Percentiles rank a stretch among this genome's conserved stretches.
Conservation (phyloP, 345 rosid species). For the Eucalyptus melliodora region DNA sequence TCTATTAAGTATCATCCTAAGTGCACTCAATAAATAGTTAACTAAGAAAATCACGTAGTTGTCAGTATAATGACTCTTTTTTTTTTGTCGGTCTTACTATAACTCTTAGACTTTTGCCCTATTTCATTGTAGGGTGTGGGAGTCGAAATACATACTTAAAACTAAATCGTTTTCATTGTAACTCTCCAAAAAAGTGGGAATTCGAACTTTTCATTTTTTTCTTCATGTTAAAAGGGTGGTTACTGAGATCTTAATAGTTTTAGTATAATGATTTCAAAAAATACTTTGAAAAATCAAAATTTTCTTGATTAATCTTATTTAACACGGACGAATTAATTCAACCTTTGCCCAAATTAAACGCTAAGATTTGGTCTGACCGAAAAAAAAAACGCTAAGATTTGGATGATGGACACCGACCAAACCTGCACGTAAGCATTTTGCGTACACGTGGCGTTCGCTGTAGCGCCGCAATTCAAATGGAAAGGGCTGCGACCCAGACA, state of each 20-base stretch:
- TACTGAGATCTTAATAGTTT: fast-evolving
- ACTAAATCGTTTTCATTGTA: fast-evolving
- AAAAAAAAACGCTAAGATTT: neutral
- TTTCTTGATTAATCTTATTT: neutral
- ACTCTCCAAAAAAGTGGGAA: fast-evolving
- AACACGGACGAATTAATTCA: neutral
- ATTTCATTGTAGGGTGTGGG: fast-evolving
- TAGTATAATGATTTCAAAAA: neutral
- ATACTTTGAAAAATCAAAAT: neutral
- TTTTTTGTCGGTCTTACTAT: too few species aligned
- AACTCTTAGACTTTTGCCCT: fast-evolving
- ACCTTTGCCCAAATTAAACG: neutral
- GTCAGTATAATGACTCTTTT: too few species aligned
- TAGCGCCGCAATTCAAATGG: neutral
- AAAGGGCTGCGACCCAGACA: neutral
- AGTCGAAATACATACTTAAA: too few species aligned
- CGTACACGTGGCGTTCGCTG: neutral
- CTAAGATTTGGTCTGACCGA: neutral
- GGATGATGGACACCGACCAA: neutral
- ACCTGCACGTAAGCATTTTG: neutral
- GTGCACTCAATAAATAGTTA: neutral
- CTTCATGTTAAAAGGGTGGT: too few species aligned
- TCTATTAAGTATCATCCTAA: neutral
- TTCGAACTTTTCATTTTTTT: too few species aligned
- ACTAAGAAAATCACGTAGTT: too few species aligned